These are phyloP conservation scores for Fusarium sp. DNA, from an alignment of 2,329 filamentous ascomycete genomes.

Conservation along the genomic window DNA sequence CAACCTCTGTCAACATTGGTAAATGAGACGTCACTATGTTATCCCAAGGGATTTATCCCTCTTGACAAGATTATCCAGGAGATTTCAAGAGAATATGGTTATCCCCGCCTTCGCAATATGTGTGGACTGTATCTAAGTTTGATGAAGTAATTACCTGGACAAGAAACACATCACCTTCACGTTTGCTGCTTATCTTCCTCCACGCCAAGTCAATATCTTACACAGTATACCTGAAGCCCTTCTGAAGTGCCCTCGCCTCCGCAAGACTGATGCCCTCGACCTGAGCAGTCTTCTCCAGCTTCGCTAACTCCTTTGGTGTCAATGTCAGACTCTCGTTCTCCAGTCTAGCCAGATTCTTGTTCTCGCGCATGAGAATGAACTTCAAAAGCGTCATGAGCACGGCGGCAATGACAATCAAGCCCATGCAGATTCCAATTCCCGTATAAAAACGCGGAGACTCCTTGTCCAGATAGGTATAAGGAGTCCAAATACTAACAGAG, in stretches of 20 bases:
- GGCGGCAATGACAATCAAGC: neutral
- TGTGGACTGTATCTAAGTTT: no score
- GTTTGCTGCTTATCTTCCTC: no score
- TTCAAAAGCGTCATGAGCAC: neutral
- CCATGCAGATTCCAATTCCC: neutral
- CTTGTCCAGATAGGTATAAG: constrained; percentile 1
- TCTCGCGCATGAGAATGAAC: neutral
- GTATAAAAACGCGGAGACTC: neutral
- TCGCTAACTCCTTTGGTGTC: neutral
- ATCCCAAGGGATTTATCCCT: no score
- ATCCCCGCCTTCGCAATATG: no score
- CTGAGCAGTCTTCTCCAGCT: constrained; percentile 1
- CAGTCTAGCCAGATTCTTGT: neutral
- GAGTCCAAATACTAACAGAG: constrained; percentile 1
- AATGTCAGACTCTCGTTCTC: neutral
- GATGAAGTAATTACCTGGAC: no score
- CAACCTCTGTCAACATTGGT: no score
- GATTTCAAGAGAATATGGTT: no score
- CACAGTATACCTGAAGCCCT: constrained; percentile 2
- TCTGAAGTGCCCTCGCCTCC: constrained; percentile 3
- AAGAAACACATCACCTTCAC: no score
- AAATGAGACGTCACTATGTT: no score
- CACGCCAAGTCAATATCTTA: neutral
- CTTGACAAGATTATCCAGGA: no score
- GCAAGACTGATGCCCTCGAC: neutral